Evolutionary conservation across 2,329 filamentous ascomycete species (phyloP).

Genomic region (Elsinoe necatrix): DNA sequence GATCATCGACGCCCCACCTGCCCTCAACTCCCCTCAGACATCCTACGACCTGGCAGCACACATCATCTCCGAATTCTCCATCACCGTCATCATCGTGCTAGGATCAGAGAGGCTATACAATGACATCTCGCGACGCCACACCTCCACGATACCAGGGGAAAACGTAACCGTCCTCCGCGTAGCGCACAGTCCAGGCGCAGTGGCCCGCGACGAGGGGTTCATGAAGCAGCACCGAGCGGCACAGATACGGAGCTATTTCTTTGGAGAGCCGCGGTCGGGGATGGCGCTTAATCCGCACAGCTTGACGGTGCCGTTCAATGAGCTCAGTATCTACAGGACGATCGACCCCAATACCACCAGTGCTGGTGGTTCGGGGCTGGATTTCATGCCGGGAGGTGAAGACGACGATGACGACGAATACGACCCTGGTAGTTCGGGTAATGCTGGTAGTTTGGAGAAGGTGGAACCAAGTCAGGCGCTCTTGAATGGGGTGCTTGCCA

Average conservation of each 20-base stretch:
- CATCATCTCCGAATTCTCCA: conserved; percentile 57
- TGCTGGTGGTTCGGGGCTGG: conserved; percentile 19
- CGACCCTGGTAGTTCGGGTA: conserved; percentile 1
- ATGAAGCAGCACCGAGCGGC: conserved; percentile 66
- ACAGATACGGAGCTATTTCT: conserved; percentile 87
- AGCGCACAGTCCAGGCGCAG: conserved; percentile 77
- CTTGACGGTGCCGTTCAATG: conserved; percentile 70
- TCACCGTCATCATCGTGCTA: conserved; percentile 74
- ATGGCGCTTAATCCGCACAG: conserved; percentile 79
- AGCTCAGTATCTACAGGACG: conserved; percentile 55
- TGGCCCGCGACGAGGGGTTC: conserved; percentile 64
- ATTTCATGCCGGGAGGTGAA: conserved; percentile 36
- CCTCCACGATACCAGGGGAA: conserved; percentile 43
- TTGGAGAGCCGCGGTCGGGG: conserved; percentile 52
- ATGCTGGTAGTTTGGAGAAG: conserved; percentile 32
- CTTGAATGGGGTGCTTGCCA: conserved; percentile 73
- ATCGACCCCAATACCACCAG: conserved; percentile 18
- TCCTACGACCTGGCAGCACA: conserved; percentile 73
- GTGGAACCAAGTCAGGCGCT: conserved; percentile 59
- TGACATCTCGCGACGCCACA: conserved; percentile 63
- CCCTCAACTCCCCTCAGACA: conserved; percentile 55
- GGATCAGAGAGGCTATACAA: conserved; percentile 69
- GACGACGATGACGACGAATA: conserved; percentile 37
- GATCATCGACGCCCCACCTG: conserved; percentile 74
- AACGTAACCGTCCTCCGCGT: conserved; percentile 66